Conservation (phyloP, 1,284 basidiomycete genomes). For the Trichosporon ovoides region DNA sequence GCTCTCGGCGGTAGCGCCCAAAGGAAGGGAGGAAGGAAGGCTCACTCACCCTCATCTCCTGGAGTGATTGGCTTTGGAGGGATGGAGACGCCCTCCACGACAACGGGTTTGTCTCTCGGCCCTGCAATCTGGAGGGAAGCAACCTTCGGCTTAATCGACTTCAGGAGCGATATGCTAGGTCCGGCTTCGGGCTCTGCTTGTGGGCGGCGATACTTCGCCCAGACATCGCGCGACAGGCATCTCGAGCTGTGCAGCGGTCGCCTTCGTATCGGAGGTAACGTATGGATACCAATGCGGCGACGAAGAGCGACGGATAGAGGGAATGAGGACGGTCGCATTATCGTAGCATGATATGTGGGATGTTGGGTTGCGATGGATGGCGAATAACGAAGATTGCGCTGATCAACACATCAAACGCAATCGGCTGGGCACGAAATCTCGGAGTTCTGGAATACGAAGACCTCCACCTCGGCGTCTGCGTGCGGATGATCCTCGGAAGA, state of each 20-base stretch:
- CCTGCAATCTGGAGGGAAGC: background rate
- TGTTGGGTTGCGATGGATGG: background rate
- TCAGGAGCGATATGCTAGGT: background rate
- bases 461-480: background rate
- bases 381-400: background rate
- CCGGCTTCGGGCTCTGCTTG: background rate
- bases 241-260: constrained; percentile 5
- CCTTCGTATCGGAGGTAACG: background rate
- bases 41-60: constrained; percentile 38
- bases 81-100: constrained; percentile 33
- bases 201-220: constrained; percentile 16
- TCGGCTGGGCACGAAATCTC: background rate
- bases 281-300: too few species aligned
- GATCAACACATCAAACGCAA: constrained; percentile 6
- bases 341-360: background rate
- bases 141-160: background rate
- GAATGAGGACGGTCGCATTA: background rate
- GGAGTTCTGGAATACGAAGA: too few species aligned
- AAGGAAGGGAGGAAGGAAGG: background rate
- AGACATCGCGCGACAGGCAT: constrained; percentile 5
- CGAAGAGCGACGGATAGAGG: background rate
- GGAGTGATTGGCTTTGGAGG: constrained; percentile 39
- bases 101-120: constrained; percentile 22
- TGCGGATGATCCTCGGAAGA: background rate
- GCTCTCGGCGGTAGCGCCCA: background rate